Conservation (phyloP, 208 protist species). For the Naegleria lovaniensis region DNA sequence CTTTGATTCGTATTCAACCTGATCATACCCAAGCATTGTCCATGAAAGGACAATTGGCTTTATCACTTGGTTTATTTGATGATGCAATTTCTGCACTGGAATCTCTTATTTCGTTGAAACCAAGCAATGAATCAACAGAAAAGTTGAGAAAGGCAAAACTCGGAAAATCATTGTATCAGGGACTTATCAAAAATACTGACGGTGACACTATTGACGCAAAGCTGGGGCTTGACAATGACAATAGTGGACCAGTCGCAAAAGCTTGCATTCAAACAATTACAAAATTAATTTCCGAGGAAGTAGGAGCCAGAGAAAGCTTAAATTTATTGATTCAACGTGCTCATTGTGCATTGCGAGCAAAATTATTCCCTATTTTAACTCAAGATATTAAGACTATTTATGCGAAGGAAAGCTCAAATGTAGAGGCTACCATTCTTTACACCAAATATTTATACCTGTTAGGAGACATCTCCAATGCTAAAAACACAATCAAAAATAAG, state of each 20-base stretch:
- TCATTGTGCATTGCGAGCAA: neutral
- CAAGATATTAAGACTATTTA: neutral
- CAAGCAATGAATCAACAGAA: neutral
- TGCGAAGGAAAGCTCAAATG: neutral
- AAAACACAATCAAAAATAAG: neutral
- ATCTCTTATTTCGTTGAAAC: neutral
- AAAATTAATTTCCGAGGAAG: neutral
- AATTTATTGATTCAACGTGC: neutral
- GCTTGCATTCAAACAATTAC: neutral
- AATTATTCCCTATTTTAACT: neutral
- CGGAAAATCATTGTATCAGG: neutral
- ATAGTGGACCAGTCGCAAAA: too few species aligned
- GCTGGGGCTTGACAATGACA: neutral
- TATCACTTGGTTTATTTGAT: constrained; percentile 1
- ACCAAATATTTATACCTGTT: neutral
- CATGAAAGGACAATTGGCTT: neutral
- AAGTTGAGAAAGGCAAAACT: neutral
- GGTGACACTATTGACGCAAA: neutral
- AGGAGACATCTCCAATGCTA: neutral
- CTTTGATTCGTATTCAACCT: neutral
- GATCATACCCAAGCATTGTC: neutral
- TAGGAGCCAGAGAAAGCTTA: neutral
- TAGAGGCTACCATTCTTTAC: neutral
- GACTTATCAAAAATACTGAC: neutral
- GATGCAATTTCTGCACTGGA: neutral